phyloP scores from a whole-genome alignment of 1,139 yeast genomes.

The Hansenula lynferdii region DNA sequence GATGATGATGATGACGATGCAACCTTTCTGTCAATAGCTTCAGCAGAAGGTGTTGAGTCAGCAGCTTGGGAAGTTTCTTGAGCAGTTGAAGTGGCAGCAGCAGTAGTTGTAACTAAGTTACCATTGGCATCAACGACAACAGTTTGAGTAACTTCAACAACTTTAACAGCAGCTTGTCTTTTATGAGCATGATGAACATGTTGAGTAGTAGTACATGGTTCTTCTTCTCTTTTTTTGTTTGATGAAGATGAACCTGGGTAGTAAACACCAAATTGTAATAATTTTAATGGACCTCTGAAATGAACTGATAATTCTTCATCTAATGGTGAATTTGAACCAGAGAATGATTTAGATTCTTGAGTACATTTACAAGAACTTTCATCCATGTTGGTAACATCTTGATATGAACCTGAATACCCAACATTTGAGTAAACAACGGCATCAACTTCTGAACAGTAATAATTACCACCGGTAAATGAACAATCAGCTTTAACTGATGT shows the following conservation, averaged over 20 bases:
- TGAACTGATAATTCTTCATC: constrained; percentile 89
- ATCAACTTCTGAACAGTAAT: constrained; percentile 68
- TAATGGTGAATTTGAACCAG: constrained; percentile 77
- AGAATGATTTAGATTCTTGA: constrained; percentile 45
- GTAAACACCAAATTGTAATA: constrained; percentile 77
- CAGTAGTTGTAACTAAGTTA: constrained; percentile 34
- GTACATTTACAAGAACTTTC: constrained; percentile 60
- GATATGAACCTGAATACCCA: constrained; percentile 78
- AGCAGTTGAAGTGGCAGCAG: constrained; percentile 10
- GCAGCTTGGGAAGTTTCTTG: constrained; percentile 11
- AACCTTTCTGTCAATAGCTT: constrained; percentile 2
- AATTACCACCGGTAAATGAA: constrained; percentile 59
- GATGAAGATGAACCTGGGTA: constrained; percentile 37
- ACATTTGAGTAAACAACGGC: constrained; percentile 67
- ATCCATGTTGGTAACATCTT: constrained; percentile 68
- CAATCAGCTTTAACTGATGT: constrained; percentile 34
- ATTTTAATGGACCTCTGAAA: constrained; percentile 86
- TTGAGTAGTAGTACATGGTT: constrained; percentile 34
- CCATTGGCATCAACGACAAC: constrained; percentile 60
- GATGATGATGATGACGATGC: too few relatives aligned
- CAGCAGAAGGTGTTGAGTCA: constrained; percentile 9
- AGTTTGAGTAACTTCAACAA: constrained; percentile 71
- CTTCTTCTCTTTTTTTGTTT: constrained; percentile 32
- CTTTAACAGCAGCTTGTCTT: constrained; percentile 60
- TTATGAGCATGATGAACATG: constrained; percentile 51